Evolutionary conservation across 345 rosid species (phyloP).

Genomic region (Brassica juncea): DNA sequence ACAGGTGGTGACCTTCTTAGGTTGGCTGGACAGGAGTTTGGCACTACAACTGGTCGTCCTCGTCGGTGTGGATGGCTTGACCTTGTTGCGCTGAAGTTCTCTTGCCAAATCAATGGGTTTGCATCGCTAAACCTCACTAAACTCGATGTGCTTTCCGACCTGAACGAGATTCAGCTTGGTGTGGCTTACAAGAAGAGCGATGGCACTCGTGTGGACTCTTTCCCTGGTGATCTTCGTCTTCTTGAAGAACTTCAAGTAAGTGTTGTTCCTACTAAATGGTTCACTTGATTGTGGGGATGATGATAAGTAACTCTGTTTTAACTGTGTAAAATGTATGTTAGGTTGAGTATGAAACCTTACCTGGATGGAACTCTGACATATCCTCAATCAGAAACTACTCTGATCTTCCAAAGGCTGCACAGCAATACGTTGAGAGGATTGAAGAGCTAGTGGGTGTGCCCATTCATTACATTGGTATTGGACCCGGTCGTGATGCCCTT

Average conservation of each 20-base stretch:
- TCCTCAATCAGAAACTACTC: constrained; percentile 70
- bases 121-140: constrained; percentile 96
- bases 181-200: constrained; percentile 67
- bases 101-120: constrained; percentile 90
- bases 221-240: constrained; percentile 80
- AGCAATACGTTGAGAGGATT: constrained; percentile 77
- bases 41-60: constrained; percentile 98
- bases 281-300: neutral
- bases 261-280: neutral
- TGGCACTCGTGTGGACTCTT: constrained; percentile 78
- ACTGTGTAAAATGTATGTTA: constrained; percentile 33
- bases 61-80: constrained; percentile 99
- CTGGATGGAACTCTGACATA: constrained; percentile 88
- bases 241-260: constrained; percentile 80
- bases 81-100: constrained; percentile 79
- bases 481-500: constrained; percentile 94
- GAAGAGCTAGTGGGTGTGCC: constrained; percentile 89
- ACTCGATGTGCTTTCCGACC: constrained; percentile 88
- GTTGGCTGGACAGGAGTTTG: constrained; percentile 92
- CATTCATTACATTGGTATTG: constrained; percentile 82
- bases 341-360: constrained; percentile 92
- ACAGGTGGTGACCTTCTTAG: constrained; percentile 87
- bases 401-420: constrained; percentile 87
- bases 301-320: neutral
- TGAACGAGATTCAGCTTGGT: constrained; percentile 78